Evolutionary conservation across 441 rosid genomes (phyloP), one percentile per base, ranked within the genome.

Genomic region (Gossypium trilobum): DNA sequence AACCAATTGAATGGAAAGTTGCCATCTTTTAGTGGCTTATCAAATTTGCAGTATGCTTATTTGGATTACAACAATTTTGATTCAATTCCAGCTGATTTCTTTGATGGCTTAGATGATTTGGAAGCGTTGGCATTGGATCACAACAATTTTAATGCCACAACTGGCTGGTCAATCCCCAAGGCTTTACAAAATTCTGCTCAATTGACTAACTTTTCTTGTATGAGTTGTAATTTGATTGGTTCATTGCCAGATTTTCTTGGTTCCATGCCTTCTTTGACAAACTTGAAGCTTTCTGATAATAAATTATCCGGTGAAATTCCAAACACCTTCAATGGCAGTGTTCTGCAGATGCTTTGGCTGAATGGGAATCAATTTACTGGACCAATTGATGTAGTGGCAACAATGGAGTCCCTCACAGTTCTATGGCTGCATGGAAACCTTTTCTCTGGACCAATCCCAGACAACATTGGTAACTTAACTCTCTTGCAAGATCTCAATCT

Each of bases 351-450:
- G 52, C 84, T 89, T 60, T 89, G 92, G 89, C 66, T 89, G 72
- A 89, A 89, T 72, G 39, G 27, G 29, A 55, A 89, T 69, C 95
- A 87, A 74, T 48, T 66, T 73, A 82, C 75, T 25, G 91, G 95
- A 67, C 74, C 87, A 4, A 82, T 89, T 69, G 88, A 88, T 73
- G 79, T 83, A 55, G 83, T 86, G 65, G 73, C 86, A 31, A 84
- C 87, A 20, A 87, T 89, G 80, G 77, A 39, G 14, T 84, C 82
- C 2, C 81, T 84, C 39, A 78, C 66, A 54, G 77, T 75, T 67
- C 82, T 89, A 5, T 89, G 92, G 95, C 89, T 89, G 48, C 95
- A 89, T 60, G 92, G 95, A 73, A 89, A 89, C 56, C 80, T 78
- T 65, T 89, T 89, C 83, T 79, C 89, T 13, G 95, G 95, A 13